These are phyloP conservation scores for Malus hybrid DNA, from an alignment of 331 rosid species.

Conservation along the genomic window DNA sequence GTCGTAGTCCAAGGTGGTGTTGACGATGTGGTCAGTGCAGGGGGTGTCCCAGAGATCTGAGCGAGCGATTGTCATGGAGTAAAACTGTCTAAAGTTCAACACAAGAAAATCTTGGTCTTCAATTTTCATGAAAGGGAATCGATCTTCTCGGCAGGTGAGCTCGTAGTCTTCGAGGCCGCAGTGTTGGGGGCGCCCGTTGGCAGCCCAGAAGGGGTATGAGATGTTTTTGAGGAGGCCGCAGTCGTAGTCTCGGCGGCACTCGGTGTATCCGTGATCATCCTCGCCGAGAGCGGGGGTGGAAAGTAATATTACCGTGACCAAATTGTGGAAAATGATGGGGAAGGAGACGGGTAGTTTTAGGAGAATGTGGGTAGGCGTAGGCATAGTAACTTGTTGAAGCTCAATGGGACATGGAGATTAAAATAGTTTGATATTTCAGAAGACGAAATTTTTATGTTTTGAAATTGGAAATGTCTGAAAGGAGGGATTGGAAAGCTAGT, in stretches of 20 bases:
- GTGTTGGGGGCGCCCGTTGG: neutral
- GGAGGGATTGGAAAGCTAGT: neutral
- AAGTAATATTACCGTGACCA: neutral
- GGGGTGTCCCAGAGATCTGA: neutral
- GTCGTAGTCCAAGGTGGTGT: neutral
- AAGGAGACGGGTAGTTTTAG: neutral
- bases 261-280: neutral
- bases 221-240: conserved; percentile 33
- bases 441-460: no score
- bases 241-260: conserved; percentile 16
- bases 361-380: neutral
- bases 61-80: neutral
- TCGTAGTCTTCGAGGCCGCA: conserved; percentile 31
- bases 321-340: neutral
- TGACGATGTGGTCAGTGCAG: neutral
- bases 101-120: neutral
- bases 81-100: neutral
- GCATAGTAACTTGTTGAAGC: neutral
- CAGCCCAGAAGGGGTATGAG: conserved; percentile 23
- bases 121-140: neutral
- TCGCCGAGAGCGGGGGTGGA: conserved; percentile 2
- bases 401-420: neutral
- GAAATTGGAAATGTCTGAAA: neutral
- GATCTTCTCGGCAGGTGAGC: conserved; percentile 17
- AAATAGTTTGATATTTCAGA: neutral